phyloP scores from a whole-genome alignment of 768 basidiomycete genomes.

The Lentinula detonsa region DNA sequence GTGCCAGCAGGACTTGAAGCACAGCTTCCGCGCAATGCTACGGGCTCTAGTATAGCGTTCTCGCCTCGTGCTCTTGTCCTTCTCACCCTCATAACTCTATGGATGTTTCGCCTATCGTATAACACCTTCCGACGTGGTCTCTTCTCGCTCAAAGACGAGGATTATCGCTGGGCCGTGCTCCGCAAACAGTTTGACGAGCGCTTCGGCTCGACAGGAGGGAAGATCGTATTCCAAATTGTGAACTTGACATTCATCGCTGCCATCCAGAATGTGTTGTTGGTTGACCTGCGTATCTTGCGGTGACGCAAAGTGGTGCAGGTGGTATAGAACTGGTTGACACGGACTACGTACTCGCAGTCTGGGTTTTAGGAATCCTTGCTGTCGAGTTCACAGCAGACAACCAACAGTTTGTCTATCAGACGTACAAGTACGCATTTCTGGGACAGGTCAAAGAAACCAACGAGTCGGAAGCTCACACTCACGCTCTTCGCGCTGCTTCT shows the following conservation, averaged over 20 bases:
- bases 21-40: no score
- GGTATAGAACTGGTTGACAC: not conserved
- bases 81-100: no score
- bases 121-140: slow-evolving; percentile 84
- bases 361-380: slow-evolving; percentile 28
- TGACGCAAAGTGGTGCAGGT: slow-evolving; percentile 46
- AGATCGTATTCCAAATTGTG: slow-evolving; percentile 42
- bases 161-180: slow-evolving; percentile 87
- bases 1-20: no score
- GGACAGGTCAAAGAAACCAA: slow-evolving; percentile 21
- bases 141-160: slow-evolving; percentile 72
- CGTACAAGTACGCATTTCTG: slow-evolving; percentile 59
- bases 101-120: slow-evolving; percentile 25
- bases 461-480: not conserved
- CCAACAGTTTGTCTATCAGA: slow-evolving; percentile 83
- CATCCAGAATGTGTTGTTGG: slow-evolving; percentile 80
- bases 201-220: slow-evolving; percentile 13
- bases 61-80: no score
- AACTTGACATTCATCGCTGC: slow-evolving; percentile 21
- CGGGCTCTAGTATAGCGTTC: no score
- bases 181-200: slow-evolving; percentile 49
- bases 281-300: slow-evolving; percentile 50
- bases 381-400: slow-evolving; percentile 87
- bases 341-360: no score
- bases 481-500: not conserved